A percentile compares a stretch with the other conserved stretches of the same genome.
Evolutionary conservation across 2,329 filamentous ascomycete genomes (phyloP).

Genomic region (Pseudogymnoascus sp.): DNA sequence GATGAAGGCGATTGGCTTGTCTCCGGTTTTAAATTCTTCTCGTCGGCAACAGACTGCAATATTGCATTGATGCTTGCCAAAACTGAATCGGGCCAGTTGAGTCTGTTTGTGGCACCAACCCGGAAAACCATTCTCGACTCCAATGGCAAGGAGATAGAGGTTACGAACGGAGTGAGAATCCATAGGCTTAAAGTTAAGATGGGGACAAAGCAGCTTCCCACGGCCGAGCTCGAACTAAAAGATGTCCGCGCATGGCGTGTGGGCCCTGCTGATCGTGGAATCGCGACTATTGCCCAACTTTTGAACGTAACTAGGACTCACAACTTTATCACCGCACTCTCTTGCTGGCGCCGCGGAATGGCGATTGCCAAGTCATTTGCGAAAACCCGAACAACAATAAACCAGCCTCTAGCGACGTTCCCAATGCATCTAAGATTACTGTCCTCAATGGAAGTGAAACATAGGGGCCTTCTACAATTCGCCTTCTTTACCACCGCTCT

Average conservation of each 20-base stretch:
- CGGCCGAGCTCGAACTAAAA: constrained; percentile 14
- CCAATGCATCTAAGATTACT: constrained; percentile 36
- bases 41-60: constrained; percentile 12
- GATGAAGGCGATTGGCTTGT: constrained; percentile 14
- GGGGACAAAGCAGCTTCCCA: constrained; percentile 15
- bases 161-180: constrained; percentile 14
- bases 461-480: constrained; percentile 33
- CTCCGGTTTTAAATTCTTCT: constrained; percentile 15
- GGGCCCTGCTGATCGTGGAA: constrained; percentile 10
- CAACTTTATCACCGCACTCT: constrained; percentile 34
- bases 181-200: constrained; percentile 14
- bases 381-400: constrained; percentile 32
- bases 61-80: constrained; percentile 14
- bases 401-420: constrained; percentile 33
- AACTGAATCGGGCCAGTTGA: constrained; percentile 12
- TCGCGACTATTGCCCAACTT: constrained; percentile 12
- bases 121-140: constrained; percentile 7
- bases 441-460: constrained; percentile 34
- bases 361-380: constrained; percentile 37
- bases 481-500: constrained; percentile 32
- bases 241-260: constrained; percentile 12
- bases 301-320: constrained; percentile 30
- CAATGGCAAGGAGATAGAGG: constrained; percentile 9
- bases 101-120: constrained; percentile 12
- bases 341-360: constrained; percentile 34